These are phyloP conservation scores for Mortierella sp. DNA, from an alignment of 371 early-diverging fungal genomes.

Conservation along the genomic window DNA sequence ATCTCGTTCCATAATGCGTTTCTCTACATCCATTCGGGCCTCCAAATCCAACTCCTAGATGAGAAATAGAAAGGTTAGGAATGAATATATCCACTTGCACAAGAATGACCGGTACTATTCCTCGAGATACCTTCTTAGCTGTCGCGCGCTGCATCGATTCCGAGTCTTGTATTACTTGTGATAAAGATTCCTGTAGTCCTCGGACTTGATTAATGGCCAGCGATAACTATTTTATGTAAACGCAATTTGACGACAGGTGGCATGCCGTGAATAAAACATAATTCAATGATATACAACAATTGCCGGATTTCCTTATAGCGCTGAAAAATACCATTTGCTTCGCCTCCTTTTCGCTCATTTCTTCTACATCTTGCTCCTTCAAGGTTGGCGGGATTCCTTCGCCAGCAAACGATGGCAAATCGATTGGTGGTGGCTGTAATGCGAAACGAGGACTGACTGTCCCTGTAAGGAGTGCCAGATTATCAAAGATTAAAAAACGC, in stretches of 20 bases:
- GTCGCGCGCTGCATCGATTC: conserved; percentile 34
- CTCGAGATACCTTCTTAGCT: conserved; percentile 20
- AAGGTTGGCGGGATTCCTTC: conserved; percentile 12
- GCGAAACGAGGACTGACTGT: conserved; percentile 13
- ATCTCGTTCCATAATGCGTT: conserved; percentile 26
- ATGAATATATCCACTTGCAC: not conserved
- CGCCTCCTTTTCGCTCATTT: conserved; percentile 31
- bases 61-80: not conserved
- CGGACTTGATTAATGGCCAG: conserved; percentile 32
- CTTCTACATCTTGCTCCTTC: conserved; percentile 17
- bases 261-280: not conserved
- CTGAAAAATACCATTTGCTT: conserved; percentile 23
- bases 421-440: conserved; percentile 36
- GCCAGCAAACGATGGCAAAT: conserved; percentile 15
- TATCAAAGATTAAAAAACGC: not conserved
- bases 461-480: not conserved
- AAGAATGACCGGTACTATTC: not conserved
- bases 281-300: not conserved
- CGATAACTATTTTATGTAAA: conserved; percentile 18
- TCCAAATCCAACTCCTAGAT: conserved; percentile 38
- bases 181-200: conserved; percentile 21
- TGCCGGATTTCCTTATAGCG: not conserved
- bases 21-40: conserved; percentile 36
- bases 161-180: conserved; percentile 18
- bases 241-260: not conserved